Evolutionary conservation across 78 protist genomes (phyloP).

Genomic region (Kipferlia bialata): DNA sequence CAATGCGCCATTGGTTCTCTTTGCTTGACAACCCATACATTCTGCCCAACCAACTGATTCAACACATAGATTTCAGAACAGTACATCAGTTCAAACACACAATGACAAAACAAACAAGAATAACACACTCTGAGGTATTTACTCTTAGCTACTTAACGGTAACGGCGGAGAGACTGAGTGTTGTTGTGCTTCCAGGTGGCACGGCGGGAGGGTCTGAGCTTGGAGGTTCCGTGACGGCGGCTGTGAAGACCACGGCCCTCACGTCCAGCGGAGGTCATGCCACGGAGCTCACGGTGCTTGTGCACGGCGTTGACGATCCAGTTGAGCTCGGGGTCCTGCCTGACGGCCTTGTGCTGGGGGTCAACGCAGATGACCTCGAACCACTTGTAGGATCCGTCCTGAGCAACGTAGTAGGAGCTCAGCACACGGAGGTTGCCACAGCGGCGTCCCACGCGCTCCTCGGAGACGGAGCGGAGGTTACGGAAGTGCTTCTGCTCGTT

Average conservation of each 20-base stretch:
- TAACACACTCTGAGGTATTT: neutral
- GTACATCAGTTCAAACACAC: no score
- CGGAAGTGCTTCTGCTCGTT: conserved; percentile 69
- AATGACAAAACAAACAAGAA: no score
- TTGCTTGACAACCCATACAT: no score
- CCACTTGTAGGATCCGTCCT: conserved; percentile 87
- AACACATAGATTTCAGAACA: no score
- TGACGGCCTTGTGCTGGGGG: conserved; percentile 82
- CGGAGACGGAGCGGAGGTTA: conserved; percentile 74
- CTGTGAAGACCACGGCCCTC: conserved; percentile 67
- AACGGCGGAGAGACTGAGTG: conserved; percentile 67
- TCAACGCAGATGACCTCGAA: conserved; percentile 96
- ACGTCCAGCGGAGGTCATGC: conserved; percentile 91
- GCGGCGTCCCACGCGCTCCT: conserved; percentile 84
- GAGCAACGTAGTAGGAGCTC: conserved; percentile 94
- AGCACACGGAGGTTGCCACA: conserved; percentile 87
- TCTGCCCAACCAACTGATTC: no score
- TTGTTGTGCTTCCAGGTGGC: conserved; percentile 89
- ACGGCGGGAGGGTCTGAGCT: conserved; percentile 72
- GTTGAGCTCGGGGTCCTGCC: conserved; percentile 91
- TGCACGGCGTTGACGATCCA: conserved; percentile 84
- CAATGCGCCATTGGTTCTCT: no score
- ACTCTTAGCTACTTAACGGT: conserved; percentile 45
- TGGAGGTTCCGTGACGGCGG: conserved; percentile 59
- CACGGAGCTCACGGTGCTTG: conserved; percentile 88